Percentiles rank a stretch among this genome's conserved stretches.
Conservation (phyloP, 805 yeast genomes). For the Kodamaea neixiangensis region DNA sequence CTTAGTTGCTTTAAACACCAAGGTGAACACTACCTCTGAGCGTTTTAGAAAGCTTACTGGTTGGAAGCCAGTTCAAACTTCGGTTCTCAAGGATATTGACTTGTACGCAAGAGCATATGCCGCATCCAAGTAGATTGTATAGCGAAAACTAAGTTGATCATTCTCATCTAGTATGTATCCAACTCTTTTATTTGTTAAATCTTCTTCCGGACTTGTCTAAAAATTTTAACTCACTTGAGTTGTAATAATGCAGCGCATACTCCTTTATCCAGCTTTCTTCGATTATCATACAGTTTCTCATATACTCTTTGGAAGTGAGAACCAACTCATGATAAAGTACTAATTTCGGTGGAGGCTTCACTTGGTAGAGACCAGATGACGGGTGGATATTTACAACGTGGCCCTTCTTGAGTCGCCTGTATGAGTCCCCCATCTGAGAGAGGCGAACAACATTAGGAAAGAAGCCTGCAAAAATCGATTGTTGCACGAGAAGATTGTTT, state of each 20-base stretch:
- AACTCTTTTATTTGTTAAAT: neutral
- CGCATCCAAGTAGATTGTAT: neutral
- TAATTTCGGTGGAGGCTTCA: constrained; percentile 71
- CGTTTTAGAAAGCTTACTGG: neutral
- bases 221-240: constrained; percentile 25
- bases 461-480: constrained; percentile 65
- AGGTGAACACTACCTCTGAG: neutral
- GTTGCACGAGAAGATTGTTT: constrained; percentile 39
- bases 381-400: constrained; percentile 86
- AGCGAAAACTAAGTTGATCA: too few relatives aligned
- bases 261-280: constrained; percentile 73
- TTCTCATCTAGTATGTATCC: too few relatives aligned
- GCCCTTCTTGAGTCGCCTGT: constrained; percentile 62
- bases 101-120: neutral
- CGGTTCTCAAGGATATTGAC: neutral
- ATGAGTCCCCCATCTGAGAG: constrained; percentile 65
- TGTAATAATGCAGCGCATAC: constrained; percentile 66
- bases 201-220: constrained; percentile 7
- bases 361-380: constrained; percentile 65
- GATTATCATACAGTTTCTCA: constrained; percentile 76
- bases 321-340: constrained; percentile 83
- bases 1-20: neutral
- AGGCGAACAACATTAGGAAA: constrained; percentile 67
- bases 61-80: neutral
- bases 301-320: constrained; percentile 82